phyloP scores from a whole-genome alignment of 805 yeast species.

The Cyberlindnera mississippiensis region DNA sequence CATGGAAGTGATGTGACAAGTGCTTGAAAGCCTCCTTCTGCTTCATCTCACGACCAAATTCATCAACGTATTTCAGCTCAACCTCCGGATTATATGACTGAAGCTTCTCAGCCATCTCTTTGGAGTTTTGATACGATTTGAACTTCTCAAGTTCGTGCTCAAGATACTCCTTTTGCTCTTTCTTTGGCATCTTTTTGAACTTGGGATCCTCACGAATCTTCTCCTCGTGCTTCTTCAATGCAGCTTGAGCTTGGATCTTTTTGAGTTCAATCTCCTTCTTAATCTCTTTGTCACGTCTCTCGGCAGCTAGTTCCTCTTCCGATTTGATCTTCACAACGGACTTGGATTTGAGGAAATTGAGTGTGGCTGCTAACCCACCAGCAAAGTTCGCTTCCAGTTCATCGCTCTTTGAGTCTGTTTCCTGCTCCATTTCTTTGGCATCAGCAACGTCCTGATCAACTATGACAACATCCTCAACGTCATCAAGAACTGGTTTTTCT shows the following conservation, averaged over 20 bases:
- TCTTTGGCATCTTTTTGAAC: slow-evolving; percentile 35
- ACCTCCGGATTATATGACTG: slow-evolving; percentile 43
- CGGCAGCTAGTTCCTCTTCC: slow-evolving; percentile 6
- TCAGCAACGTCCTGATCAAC: not conserved
- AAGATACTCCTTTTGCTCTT: slow-evolving; percentile 38
- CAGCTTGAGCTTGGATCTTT: slow-evolving; percentile 16
- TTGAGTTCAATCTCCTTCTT: slow-evolving; percentile 16
- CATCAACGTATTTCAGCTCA: slow-evolving; percentile 48
- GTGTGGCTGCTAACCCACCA: slow-evolving; percentile 25
- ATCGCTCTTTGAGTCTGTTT: not conserved
- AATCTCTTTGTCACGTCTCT: slow-evolving; percentile 12
- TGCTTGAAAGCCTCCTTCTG: slow-evolving; percentile 58
- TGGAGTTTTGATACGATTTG: slow-evolving; percentile 6
- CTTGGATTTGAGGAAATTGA: slow-evolving; percentile 22
- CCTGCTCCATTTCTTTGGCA: not conserved
- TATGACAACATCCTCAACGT: not conserved
- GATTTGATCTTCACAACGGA: slow-evolving; percentile 14
- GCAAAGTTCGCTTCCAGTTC: slow-evolving; percentile 12
- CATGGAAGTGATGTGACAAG: slow-evolving; percentile 60
- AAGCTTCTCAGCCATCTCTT: slow-evolving; percentile 9
- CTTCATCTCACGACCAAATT: slow-evolving; percentile 43
- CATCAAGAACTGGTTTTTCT: not conserved
- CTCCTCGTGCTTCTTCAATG: slow-evolving; percentile 15
- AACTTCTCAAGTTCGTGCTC: slow-evolving; percentile 10
- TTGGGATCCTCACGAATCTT: slow-evolving; percentile 11